Conservation (phyloP, 441 rosid genomes). For the Manihot esculenta region DNA sequence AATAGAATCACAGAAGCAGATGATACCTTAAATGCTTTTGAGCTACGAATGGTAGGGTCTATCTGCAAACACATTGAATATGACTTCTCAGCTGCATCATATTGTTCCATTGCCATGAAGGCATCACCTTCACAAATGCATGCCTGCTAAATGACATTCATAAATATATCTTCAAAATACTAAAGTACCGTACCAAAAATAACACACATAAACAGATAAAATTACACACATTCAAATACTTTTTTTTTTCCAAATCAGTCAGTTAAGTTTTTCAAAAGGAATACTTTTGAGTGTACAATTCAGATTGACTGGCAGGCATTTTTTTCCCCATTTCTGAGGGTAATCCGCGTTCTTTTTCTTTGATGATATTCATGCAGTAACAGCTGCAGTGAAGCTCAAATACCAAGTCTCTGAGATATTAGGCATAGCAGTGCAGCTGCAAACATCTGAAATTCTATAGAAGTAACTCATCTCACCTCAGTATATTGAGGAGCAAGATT, state of each 20-base stretch:
- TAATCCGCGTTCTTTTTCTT: not conserved
- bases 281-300: not conserved
- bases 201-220: not conserved
- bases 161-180: not conserved
- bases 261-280: not conserved
- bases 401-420: not conserved
- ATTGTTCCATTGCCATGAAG: conserved; percentile 57
- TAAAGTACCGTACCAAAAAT: not conserved
- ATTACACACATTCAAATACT: too few species aligned
- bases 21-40: conserved; percentile 68
- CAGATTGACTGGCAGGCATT: not conserved
- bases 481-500: conserved; percentile 49
- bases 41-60: conserved; percentile 68
- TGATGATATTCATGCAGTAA: not conserved
- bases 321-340: not conserved
- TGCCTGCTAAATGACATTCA: conserved; percentile 36
- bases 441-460: not conserved
- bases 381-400: not conserved
- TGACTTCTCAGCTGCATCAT: conserved; percentile 62
- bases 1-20: not conserved
- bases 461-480: conserved; percentile 41
- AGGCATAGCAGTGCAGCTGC: not conserved
- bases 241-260: not conserved
- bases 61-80: conserved; percentile 55
- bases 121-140: conserved; percentile 79